These are phyloP conservation scores for Pseudotulostoma volvatum DNA, from an alignment of 495 filamentous ascomycete species.

Conservation along the genomic window DNA sequence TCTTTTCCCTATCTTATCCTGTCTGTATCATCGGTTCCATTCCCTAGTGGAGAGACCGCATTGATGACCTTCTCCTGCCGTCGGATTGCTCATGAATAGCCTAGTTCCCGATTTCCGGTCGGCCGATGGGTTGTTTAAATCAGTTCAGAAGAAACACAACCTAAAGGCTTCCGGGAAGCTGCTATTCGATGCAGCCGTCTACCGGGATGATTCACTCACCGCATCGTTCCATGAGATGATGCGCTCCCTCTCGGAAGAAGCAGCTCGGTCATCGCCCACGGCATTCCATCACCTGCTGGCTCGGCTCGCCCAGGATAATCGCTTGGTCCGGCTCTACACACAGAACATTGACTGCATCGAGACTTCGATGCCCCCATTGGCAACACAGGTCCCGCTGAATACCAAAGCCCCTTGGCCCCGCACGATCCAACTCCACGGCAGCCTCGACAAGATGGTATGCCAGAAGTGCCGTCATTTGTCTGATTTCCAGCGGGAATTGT, in stretches of 20 bases:
- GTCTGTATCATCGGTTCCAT: conserved; percentile 21
- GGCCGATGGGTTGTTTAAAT: conserved; percentile 69
- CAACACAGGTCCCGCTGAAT: conserved; percentile 55
- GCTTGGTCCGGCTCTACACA: conserved; percentile 81
- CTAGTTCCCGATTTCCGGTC: conserved; percentile 98
- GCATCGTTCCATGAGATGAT: conserved; percentile 92
- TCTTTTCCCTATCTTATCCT: conserved; percentile 23
- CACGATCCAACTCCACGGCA: conserved; percentile 88
- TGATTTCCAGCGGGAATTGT: conserved; percentile 61
- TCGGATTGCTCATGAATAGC: not conserved
- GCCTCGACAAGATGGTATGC: conserved; percentile 89
- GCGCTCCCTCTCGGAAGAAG: conserved; percentile 62
- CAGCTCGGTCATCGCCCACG: conserved; percentile 61
- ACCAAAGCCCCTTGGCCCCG: conserved; percentile 80
- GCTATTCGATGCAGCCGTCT: conserved; percentile 93
- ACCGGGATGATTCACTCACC: conserved; percentile 75
- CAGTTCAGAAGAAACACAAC: conserved; percentile 67
- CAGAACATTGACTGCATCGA: conserved; percentile 96
- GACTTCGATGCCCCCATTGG: conserved; percentile 62
- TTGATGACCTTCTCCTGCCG: not conserved
- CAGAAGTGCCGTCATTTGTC: conserved; percentile 70
- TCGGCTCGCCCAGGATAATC: conserved; percentile 71
- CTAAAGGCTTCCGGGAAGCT: conserved; percentile 88
- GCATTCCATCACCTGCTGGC: conserved; percentile 89
- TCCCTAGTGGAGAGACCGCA: not conserved